Evolutionary conservation across 1,284 basidiomycete species (phyloP).

Genomic region (Moniliophthora roreri): DNA sequence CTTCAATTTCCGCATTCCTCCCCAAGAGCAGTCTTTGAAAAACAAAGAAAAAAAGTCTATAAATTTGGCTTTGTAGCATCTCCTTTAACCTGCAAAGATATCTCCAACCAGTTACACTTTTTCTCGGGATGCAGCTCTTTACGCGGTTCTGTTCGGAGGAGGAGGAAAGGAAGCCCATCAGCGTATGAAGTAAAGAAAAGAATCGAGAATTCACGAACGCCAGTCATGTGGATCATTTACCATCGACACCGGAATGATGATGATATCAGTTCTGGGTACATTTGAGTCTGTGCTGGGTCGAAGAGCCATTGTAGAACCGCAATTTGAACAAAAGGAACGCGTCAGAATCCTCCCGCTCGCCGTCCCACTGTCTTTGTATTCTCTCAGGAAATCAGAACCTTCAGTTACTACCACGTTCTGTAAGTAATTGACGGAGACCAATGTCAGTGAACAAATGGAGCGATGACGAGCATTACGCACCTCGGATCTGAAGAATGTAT

Average conservation of each 20-base stretch:
- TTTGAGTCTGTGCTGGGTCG: conserved; percentile 20
- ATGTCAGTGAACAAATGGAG: not conserved
- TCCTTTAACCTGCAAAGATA: not conserved
- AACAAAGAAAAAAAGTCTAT: not conserved
- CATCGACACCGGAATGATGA: conserved; percentile 23
- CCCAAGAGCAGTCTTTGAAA: not conserved
- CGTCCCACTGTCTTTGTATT: conserved; percentile 29
- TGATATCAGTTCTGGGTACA: conserved; percentile 17
- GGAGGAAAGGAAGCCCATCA: not conserved
- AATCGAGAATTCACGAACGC: conserved; percentile 20
- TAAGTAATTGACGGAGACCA: not conserved
- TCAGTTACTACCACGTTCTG: conserved; percentile 19
- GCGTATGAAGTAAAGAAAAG: not conserved
- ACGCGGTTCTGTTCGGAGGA: conserved; percentile 6
- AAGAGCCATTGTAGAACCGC: conserved; percentile 33
- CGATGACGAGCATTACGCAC: conserved; percentile 17
- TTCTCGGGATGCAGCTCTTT: conserved; percentile 4
- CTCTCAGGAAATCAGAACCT: conserved; percentile 26
- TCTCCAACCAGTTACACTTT: conserved; percentile 3
- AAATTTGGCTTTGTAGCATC: not conserved
- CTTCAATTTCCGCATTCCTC: not conserved
- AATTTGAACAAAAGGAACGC: conserved; percentile 34
- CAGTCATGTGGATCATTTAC: conserved; percentile 24
- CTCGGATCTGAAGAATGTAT: conserved; percentile 29
- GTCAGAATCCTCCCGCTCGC: conserved; percentile 28